These are phyloP conservation scores for Gaeumannomyces tritici DNA, from an alignment of 2,329 filamentous ascomycete species.

Conservation along the genomic window DNA sequence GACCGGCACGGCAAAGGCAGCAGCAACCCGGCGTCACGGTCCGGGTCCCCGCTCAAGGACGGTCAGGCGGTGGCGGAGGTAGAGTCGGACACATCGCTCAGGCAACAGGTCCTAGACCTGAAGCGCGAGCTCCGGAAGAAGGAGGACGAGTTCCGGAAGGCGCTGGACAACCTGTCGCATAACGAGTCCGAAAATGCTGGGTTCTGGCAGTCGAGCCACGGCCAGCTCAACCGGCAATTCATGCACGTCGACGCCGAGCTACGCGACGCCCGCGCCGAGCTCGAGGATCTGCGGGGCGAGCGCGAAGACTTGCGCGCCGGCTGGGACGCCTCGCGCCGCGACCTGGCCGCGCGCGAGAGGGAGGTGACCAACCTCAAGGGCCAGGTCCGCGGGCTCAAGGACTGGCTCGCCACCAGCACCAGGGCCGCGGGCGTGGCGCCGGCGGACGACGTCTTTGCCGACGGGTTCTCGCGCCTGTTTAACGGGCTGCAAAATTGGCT, in stretches of 20 bases:
- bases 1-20: not conserved
- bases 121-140: conserved; percentile 42
- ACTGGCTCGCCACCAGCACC: conserved; percentile 60
- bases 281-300: conserved; percentile 38
- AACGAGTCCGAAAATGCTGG: conserved; percentile 45
- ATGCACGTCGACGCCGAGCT: conserved; percentile 43
- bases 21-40: conserved; percentile 8
- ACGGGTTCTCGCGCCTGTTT: conserved; percentile 50
- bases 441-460: conserved; percentile 58
- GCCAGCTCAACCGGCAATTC: conserved; percentile 40
- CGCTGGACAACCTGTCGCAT: conserved; percentile 42
- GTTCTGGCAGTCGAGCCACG: conserved; percentile 50
- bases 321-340: conserved; percentile 35
- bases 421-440: conserved; percentile 52
- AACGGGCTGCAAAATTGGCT: conserved; percentile 69
- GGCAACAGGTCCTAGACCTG: conserved; percentile 25
- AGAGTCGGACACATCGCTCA: not conserved
- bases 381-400: conserved; percentile 60
- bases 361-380: conserved; percentile 43
- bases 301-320: too few relatives aligned
- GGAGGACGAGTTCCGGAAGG: conserved; percentile 41
- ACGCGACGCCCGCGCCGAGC: conserved; percentile 37
- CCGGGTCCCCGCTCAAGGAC: conserved; percentile 1
- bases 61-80: conserved; percentile 12
- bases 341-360: conserved; percentile 41